A percentile compares a stretch with the other conserved stretches of the same genome.
Evolutionary conservation across 495 filamentous ascomycete species (phyloP).

Genomic region (Daldinia bambusicola): DNA sequence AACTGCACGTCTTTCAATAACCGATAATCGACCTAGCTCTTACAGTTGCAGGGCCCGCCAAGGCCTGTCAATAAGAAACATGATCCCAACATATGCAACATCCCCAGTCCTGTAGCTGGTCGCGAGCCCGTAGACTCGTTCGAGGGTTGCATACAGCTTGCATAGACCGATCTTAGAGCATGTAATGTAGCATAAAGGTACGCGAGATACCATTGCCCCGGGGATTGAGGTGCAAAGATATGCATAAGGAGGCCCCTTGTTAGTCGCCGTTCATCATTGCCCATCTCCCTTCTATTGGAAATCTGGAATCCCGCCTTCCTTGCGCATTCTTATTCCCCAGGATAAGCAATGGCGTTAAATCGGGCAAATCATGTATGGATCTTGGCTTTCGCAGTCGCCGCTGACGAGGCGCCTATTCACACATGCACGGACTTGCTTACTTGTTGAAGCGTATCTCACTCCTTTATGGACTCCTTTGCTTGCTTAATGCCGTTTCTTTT

Average conservation of each 20-base stretch:
- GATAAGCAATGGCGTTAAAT: background rate
- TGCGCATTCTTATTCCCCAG: background rate
- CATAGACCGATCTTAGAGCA: constrained; percentile 21
- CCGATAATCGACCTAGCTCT: constrained; percentile 20
- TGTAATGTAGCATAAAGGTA: constrained; percentile 30
- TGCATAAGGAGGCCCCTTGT: constrained; percentile 37
- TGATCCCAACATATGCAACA: constrained; percentile 10
- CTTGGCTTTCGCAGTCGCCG: background rate
- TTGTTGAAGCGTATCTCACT: background rate
- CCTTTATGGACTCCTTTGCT: background rate
- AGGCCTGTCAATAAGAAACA: constrained; percentile 18
- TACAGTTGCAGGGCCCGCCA: constrained; percentile 19
- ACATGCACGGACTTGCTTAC: background rate
- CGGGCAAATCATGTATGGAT: background rate
- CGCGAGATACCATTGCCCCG: constrained; percentile 30
- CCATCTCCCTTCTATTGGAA: constrained; percentile 15
- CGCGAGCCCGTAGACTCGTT: constrained; percentile 22
- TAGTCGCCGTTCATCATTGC: constrained; percentile 39
- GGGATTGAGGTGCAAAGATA: constrained; percentile 19
- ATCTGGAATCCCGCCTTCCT: constrained; percentile 15
- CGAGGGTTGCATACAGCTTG: constrained; percentile 41
- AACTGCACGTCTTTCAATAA: constrained; percentile 18
- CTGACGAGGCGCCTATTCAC: background rate
- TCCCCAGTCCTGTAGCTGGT: constrained; percentile 31
- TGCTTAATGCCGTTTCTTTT: background rate